Base-by-base conservation (phyloP, 306 rosid species). In the Quercus dentata region DNA sequence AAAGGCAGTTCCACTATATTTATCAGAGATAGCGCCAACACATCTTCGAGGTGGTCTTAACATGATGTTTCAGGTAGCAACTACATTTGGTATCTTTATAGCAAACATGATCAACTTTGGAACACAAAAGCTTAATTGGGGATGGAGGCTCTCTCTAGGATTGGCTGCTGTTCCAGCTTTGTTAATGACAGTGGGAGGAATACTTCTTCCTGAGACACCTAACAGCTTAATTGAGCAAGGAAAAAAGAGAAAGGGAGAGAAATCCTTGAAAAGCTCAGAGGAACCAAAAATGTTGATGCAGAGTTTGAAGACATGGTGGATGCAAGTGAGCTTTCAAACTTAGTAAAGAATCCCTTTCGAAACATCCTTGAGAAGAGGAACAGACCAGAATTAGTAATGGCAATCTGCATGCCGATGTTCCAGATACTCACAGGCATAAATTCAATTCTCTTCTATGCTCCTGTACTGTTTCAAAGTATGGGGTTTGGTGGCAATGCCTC, bases 21-120 rank as follows among this genome's bases (percentile, higher is more conserved):
- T 94, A 67, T 94, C 98, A 72, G 98, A 94, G 86, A 90, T 94
- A 92, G 98, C 98, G 1, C 98, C 97, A 2, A 88, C 97, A 57
- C 97, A 94, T 84, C 91, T 94, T 55, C 85, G 98, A 78, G 98
- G 97, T 78, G 97, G 83, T 64, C 74, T 94, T 75, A 94, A 94
- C 90, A 92, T 94, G 97, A 86, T 94, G 97, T 94, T 94, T 86
- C 97, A 94, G 78, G 82, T 94, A 33, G 98, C 98, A 76, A 94
- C 97, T 14, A 94, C 98, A 2, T 80, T 86, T 2, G 98, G 98
- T 41, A 90, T 94, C 72, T 94, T 94, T 78, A 87, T 88, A 49
- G 98, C 97, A 21, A 94, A 94, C 83, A 94, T 94, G 97, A 79
- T 92, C 63, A 94, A 92, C 80, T 94, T 35, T 70, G 98, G 97